Evolutionary conservation across 495 filamentous ascomycete genomes (phyloP), one percentile per base, ranked within the genome.

Genomic region (Penicillium fimorum): DNA sequence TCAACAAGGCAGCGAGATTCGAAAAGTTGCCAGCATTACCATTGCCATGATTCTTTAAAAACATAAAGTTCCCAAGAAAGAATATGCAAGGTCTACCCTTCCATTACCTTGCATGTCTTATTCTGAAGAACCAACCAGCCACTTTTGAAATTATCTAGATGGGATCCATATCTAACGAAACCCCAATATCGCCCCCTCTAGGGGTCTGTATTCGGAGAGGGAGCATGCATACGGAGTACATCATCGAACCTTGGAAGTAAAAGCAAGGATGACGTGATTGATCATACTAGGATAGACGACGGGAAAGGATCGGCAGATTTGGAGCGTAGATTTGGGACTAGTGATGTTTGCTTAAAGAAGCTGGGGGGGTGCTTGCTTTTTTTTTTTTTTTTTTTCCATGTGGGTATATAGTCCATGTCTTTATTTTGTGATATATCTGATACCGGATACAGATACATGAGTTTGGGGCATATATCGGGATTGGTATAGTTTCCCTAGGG

Each of bases 401-500:
- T 24, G 47, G 17, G 38, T 25, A 38, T 25, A 38, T 20, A n/a
- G 25, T 52, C 9, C 15, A 15, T 22, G 30, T 13, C 10, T 12
- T 17, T 40, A 38, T 2, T 20, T 32, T 35, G 27, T 43, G 50
- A 44, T 53, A 41, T 44, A 41, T 53, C 40, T 6, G 25, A 35
- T 53, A 33, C n/a, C 40, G 40, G 47, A 40, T 25, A 32, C 3
- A 38, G 47, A 40, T 25, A 32, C 3, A 38, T 13, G 24, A 22
- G 35, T 18, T 41, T 35, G 48, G 48, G 22, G 48, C 11, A 50
- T 50, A 40, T 29, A 4, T 29, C n/a, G 47, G 13, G 10, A 32
- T 10, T 47, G 11, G 45, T n/a, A n/a, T n/a, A 2, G 18, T 30
- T 22, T 12, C 17, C 38, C 13, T 29, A 30, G 44, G 42, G 44